Base-by-base conservation (phyloP, 2,329 filamentous ascomycete genomes). In the Colletotrichum liaoningense region DNA sequence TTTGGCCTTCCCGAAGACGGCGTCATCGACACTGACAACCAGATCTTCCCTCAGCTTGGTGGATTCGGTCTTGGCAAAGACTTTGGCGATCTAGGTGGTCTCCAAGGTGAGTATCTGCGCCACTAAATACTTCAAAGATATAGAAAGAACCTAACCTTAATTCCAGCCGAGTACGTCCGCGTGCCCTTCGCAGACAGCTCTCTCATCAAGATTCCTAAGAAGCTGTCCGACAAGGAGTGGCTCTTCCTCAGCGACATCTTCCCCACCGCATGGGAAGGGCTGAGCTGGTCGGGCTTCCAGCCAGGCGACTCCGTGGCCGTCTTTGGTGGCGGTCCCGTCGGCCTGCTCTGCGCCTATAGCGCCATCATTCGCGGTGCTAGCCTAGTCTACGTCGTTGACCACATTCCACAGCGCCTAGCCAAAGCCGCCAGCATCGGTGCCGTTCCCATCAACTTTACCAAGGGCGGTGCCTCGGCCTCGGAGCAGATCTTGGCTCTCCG, bases 111-210 rank as follows among this genome's bases (percentile, higher is more conserved):
- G 56, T 7, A 8, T 6, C 11, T 19, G 14, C 38, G 16, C 14
- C 16, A 7, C 16, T 42, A 1, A 19, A 1, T 42, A 42, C 38
- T 8, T 2, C 5, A 7, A 42, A 42, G 3, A 42, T 2, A 19
- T 3, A 19, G 14, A 16, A 42, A 1, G 6, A 42, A 42, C 4
- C 16, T 33, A 14, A 26, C 42, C n/a, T 38, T 0, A 42, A 52
- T 1, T 28, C 14, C n/a, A 76, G 78, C 78, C 69, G 78, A 93
- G 78, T 93, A 90, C 73, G 82, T 93, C 26, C 85, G 90, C 3
- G 88, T 93, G 1, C 91, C 91, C 0, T 92, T 89, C 72, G 91
- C 91, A 0, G 91, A 93, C 78, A 92, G 92, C 82, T 93, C 93
- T 73, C 88, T 88, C 7, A 80, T 93, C 33, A 88, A 88, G 65